These are phyloP conservation scores for Cercospora sp. DNA, from an alignment of 2,329 filamentous ascomycete species.

Conservation along the genomic window DNA sequence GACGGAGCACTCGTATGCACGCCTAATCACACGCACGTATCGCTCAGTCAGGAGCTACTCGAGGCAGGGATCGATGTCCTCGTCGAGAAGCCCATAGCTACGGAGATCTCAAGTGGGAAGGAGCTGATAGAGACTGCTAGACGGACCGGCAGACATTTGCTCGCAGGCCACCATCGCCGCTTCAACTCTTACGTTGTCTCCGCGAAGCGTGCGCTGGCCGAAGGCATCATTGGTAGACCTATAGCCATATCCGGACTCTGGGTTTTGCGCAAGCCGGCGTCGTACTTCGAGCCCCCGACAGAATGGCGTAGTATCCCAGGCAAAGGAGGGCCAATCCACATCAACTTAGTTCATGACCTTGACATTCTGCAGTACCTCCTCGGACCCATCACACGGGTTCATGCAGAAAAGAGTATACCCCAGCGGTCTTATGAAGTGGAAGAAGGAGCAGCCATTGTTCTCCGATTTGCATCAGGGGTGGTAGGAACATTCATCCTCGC, in stretches of 20 bases:
- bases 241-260: slow-evolving; percentile 59
- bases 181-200: slow-evolving; percentile 59
- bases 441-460: slow-evolving; percentile 57
- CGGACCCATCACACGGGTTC: slow-evolving; percentile 54
- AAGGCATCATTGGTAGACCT: slow-evolving; percentile 47
- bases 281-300: slow-evolving; percentile 53
- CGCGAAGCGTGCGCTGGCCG: slow-evolving; percentile 49
- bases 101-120: slow-evolving; percentile 42
- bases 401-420: slow-evolving; percentile 50
- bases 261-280: slow-evolving; percentile 53
- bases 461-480: slow-evolving; percentile 55
- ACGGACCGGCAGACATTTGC: slow-evolving; percentile 39
- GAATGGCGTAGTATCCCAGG: slow-evolving; percentile 51
- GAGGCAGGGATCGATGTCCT: slow-evolving; percentile 54
- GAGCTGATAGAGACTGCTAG: slow-evolving; percentile 35
- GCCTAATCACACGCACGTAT: slow-evolving; percentile 59
- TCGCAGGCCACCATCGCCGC: slow-evolving; percentile 60
- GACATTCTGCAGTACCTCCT: slow-evolving; percentile 60
- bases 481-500: slow-evolving; percentile 60
- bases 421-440: slow-evolving; percentile 54
- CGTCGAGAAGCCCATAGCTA: slow-evolving; percentile 59
- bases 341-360: slow-evolving; percentile 63
- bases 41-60: slow-evolving; percentile 52
- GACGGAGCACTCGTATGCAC: slow-evolving; percentile 61
- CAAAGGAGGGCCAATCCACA: slow-evolving; percentile 53